These are phyloP conservation scores for Psophocarpus tetragonolobus DNA, from an alignment of 306 rosid species.

Conservation along the genomic window DNA sequence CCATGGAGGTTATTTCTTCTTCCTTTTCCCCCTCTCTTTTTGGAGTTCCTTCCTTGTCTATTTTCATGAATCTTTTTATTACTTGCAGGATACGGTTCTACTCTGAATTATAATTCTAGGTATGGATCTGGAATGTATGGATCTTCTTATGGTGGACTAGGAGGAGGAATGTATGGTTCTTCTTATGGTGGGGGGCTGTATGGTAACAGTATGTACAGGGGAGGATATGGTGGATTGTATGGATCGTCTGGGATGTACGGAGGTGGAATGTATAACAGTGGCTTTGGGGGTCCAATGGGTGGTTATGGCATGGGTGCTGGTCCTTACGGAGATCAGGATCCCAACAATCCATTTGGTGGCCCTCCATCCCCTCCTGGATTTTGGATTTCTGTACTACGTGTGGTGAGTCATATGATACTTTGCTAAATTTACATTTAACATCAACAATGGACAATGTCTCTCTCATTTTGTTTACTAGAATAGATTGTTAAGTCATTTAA, in stretches of 20 bases:
- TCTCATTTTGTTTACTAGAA: constrained; percentile 19
- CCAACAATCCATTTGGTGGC: constrained; percentile 81
- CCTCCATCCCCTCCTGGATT: constrained; percentile 97
- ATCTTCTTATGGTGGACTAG: constrained; percentile 56
- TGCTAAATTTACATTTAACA: constrained; percentile 18
- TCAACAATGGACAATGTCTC: constrained; percentile 1
- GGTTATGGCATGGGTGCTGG: constrained; percentile 96
- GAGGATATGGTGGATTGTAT: constrained; percentile 70
- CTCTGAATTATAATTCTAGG: constrained; percentile 62
- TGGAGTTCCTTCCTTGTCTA: background rate
- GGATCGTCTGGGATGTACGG: constrained; percentile 94
- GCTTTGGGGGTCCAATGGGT: constrained; percentile 78
- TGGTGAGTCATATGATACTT: constrained; percentile 61
- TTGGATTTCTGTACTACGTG: constrained; percentile 84
- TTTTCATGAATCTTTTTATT: background rate
- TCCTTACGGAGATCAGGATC: constrained; percentile 91
- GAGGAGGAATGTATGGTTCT: constrained; percentile 60
- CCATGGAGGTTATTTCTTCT: constrained; percentile 54
- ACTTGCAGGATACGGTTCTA: constrained; percentile 69
- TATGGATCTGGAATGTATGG: constrained; percentile 71
- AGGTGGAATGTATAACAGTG: constrained; percentile 85
- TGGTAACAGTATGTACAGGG: constrained; percentile 77
- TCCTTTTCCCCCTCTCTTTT: background rate
- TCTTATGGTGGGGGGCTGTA: constrained; percentile 80
- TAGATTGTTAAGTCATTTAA: background rate